Percentiles rank a stretch among this genome's conserved stretches.
These are phyloP conservation scores for Ganoderma resinaceum DNA, from an alignment of 1,284 basidiomycete species.

Conservation along the genomic window DNA sequence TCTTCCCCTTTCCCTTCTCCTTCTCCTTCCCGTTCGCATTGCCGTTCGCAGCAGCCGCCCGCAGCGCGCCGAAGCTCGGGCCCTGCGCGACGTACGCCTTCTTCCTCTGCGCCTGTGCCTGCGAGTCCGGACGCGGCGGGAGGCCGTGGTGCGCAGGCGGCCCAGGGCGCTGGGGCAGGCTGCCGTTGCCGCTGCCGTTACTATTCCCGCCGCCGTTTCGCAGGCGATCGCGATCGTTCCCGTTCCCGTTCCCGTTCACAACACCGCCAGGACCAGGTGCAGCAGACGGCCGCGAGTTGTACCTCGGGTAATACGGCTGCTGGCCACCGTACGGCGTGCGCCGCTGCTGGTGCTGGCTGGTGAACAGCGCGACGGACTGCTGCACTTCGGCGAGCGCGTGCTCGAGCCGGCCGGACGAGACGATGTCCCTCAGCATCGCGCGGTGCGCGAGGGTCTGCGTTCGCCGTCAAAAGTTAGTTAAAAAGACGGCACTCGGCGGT, in stretches of 20 bases:
- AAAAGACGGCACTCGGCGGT: background rate
- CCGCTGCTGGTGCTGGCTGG: background rate
- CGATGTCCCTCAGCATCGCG: slow-evolving; percentile 22
- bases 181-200: background rate
- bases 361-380: slow-evolving; percentile 2
- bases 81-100: slow-evolving; percentile 18
- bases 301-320: slow-evolving; percentile 10
- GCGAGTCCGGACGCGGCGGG: slow-evolving; percentile 15
- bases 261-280: background rate
- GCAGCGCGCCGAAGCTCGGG: slow-evolving; percentile 14
- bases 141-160: slow-evolving; percentile 4
- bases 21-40: background rate
- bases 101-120: background rate
- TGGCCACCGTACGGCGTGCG: slow-evolving; percentile 11
- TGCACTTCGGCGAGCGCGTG: slow-evolving; percentile 19
- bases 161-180: background rate
- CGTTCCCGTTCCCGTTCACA: background rate
- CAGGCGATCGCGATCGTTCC: background rate
- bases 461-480: no score
- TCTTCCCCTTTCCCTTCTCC: background rate
- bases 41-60: slow-evolving; percentile 3
- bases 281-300: slow-evolving; percentile 4
- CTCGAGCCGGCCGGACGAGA: slow-evolving; percentile 24
- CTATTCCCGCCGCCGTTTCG: background rate
- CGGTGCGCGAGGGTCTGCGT: slow-evolving; percentile 28